phyloP scores from a whole-genome alignment of 805 yeast genomes.

The Hanseniaspora meyeri region DNA sequence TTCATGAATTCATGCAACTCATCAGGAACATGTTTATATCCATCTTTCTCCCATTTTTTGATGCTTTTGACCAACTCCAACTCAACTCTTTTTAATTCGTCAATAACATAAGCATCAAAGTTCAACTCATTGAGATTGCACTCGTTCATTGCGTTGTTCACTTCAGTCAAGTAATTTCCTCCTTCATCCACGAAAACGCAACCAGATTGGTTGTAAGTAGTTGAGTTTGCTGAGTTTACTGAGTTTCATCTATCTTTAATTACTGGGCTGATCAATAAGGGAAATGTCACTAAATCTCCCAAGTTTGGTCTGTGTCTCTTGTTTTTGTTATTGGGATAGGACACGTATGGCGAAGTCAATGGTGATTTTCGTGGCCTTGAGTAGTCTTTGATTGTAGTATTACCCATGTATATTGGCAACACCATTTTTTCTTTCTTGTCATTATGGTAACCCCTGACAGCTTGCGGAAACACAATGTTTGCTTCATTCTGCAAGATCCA shows the following conservation, averaged over 20 bases:
- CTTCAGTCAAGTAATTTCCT: neutral
- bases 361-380: neutral
- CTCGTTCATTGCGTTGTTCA: neutral
- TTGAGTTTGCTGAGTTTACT: neutral
- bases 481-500: slow-evolving; percentile 20
- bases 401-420: neutral
- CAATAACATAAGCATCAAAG: slow-evolving; percentile 14
- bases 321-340: slow-evolving; percentile 1
- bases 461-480: slow-evolving; percentile 11
- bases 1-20: slow-evolving; percentile 21
- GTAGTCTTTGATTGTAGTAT: neutral
- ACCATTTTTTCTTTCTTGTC: neutral
- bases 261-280: neutral
- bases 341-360: slow-evolving; percentile 4
- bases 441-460: neutral
- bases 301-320: neutral
- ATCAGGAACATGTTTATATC: slow-evolving; percentile 29
- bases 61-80: slow-evolving; percentile 17
- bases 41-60: slow-evolving; percentile 22
- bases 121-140: neutral
- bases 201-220: neutral
- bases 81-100: slow-evolving; percentile 1
- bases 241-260: neutral
- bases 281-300: neutral
- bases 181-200: slow-evolving; percentile 7